Base-by-base conservation (phyloP, 2,329 filamentous ascomycete species). In the Alternaria alternata region DNA sequence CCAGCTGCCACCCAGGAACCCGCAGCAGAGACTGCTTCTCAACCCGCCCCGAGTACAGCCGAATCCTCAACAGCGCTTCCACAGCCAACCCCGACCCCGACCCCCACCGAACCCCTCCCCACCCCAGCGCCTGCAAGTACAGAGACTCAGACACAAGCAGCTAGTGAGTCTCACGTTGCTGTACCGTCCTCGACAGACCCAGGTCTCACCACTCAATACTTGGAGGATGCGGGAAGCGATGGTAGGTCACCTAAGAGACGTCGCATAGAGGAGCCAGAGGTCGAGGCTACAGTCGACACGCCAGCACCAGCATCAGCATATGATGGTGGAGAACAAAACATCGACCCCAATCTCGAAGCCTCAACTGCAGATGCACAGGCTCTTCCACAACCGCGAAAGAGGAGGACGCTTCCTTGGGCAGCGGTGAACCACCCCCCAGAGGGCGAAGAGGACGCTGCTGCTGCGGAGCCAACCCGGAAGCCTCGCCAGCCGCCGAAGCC, bases 401-500 rank as follows among this genome's bases (percentile, higher is more conserved):
- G 54, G 32, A 61, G 63, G 48, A 61, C 44, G 16, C 39, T 66
- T 11, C 68, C 72, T 20, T 78, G 75, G 75, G 61, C 61, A 28
- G 62, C 75, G n/a, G 74, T 78, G 7, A 78, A 78, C 43, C 59
- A 70, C 22, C 59, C 65, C 12, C 59, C 51, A 20, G 65, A 64
- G 7, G 64, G 63, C 4, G 55, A 54, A 16, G 65, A 66, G 26
- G 64, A 62, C 9, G 51, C 41, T 6, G 61, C 18, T 11, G 46
- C 60, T 18, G 54, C 48, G 5, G 56, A 56, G 8, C 58, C 64
- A 30, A 24, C 59, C 6, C 68, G 60, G 52, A 64, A 61, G 36
- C 62, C 58, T 11, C 63, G 64, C 32, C 59, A 62, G 43, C 61
- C 57, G 18, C 49, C 66, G 26, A 70, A 60, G 38, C 55, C 60